Conservation (phyloP, 2,329 filamentous ascomycete genomes). For the Nectriaceae sp. region DNA sequence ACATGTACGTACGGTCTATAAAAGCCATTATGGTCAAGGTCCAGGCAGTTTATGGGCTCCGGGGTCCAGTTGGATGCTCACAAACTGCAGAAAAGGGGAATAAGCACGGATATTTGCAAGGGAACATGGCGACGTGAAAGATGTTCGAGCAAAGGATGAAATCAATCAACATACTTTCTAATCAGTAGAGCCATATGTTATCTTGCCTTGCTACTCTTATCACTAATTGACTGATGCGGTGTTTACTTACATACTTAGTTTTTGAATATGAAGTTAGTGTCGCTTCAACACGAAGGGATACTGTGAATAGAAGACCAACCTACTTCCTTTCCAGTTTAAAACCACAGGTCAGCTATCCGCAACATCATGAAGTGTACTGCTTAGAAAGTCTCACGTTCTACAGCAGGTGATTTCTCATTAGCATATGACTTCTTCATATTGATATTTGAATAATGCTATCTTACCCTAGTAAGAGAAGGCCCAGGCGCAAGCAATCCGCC, state of each 20-base stretch:
- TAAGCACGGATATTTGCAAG: constrained; percentile 1
- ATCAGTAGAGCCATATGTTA: background rate
- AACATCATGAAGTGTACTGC: background rate
- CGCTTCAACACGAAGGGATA: constrained; percentile 1
- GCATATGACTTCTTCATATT: background rate
- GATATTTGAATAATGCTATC: background rate
- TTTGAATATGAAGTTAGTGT: background rate
- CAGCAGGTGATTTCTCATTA: background rate
- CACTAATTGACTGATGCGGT: background rate
- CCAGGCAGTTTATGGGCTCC: background rate
- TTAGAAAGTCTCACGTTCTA: background rate
- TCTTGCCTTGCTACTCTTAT: background rate
- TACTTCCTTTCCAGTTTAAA: constrained; percentile 1
- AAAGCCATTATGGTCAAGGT: background rate
- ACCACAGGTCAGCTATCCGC: background rate
- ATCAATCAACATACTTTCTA: background rate
- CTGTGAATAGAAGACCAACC: background rate
- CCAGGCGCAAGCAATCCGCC: background rate
- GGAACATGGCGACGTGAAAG: background rate
- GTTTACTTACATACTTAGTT: constrained; percentile 2
- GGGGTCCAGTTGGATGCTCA: background rate
- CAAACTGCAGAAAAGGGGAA: constrained; percentile 2
- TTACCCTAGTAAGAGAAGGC: background rate
- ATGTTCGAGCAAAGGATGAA: background rate
- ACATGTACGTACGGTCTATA: constrained; percentile 2